These are phyloP conservation scores for Globisporangium recalcitrans DNA, from an alignment of 352 stramenopile species.

Conservation along the genomic window DNA sequence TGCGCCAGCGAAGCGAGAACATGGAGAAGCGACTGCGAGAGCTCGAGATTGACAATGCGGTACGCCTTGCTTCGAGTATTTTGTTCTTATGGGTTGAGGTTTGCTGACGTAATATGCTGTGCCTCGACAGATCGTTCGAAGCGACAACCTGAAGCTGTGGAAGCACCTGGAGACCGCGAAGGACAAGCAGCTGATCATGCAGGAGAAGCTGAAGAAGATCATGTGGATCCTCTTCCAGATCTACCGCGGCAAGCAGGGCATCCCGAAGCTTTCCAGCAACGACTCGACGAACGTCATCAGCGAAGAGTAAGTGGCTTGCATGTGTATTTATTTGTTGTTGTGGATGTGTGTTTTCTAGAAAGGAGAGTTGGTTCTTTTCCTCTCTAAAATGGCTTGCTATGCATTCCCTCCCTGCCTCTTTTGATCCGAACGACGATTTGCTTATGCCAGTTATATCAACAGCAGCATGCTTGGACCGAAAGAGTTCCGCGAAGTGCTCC, in stretches of 20 bases:
- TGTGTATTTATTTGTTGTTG: not conserved
- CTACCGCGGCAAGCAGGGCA: slow-evolving; percentile 77
- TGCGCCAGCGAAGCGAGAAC: slow-evolving; percentile 76
- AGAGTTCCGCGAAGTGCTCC: slow-evolving; percentile 80
- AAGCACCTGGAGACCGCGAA: slow-evolving; percentile 81
- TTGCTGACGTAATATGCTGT: not conserved
- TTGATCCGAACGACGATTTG: slow-evolving; percentile 22
- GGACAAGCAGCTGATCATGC: slow-evolving; percentile 87
- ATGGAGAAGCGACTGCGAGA: slow-evolving; percentile 86
- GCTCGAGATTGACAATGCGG: slow-evolving; percentile 83
- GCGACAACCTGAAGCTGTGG: slow-evolving; percentile 86
- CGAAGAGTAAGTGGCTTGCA: slow-evolving; percentile 67
- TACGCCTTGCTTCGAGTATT: slow-evolving; percentile 18
- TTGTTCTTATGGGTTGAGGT: not conserved
- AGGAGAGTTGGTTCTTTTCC: slow-evolving; percentile 17
- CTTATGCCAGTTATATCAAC: slow-evolving; percentile 73
- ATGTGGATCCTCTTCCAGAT: slow-evolving; percentile 90
- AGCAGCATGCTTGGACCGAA: slow-evolving; percentile 77
- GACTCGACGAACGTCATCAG: slow-evolving; percentile 48
- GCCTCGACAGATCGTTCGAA: slow-evolving; percentile 62
- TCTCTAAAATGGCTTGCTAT: slow-evolving; percentile 23
- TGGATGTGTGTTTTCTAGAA: not conserved
- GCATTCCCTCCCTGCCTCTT: slow-evolving; percentile 15
- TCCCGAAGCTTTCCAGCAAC: slow-evolving; percentile 71
- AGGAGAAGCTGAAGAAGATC: slow-evolving; percentile 91